Base-by-base conservation (phyloP, 2,329 filamentous ascomycete species). In the Sporothrix mexicana region DNA sequence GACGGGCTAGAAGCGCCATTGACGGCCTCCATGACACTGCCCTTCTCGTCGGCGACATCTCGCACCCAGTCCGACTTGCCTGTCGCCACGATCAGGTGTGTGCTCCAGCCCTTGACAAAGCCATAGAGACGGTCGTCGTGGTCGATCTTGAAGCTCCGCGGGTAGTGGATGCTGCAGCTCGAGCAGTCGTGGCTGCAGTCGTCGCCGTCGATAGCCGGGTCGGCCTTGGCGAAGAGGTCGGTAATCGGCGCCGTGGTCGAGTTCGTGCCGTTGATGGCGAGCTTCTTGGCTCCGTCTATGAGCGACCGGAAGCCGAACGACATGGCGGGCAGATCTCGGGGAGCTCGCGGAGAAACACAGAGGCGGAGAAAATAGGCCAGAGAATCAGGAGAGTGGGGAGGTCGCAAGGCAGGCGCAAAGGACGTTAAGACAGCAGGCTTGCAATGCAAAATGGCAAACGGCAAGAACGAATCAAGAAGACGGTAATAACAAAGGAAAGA, bases 51-150 rank as follows among this genome's bases (percentile, higher is more conserved):
- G 72, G 88, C 90, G 62, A 97, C 93, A 83, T 97, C 92, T 74
- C 93, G 84, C 79, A 95, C 92, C 96, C 96, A 99, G 82, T 99
- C 96, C 36, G 91, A 88, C 88, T 98, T 97, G 74, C 94, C 93
- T n/a, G 96, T 99, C 30, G 94, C 96, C 17, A 98, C 94, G 45
- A 99, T 84, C 74, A 97, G 80, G 82, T 99, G 96, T 23, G 94
- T 96, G 78, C 89, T 91, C 92, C 94, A 98, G 49, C 90, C 93
- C 79, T 94, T 93, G 75, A 98, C 88, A 73, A 92, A 86, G 0
- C 95, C 96, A 79, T 97, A 98, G 67, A 99, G 83, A 77, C 90
- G 85, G 79, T 97, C 94, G 7, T 86, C 84, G 80, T 92, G 88
- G 73, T 98, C 92, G 72, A 97, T 89, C 78, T 91, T 90, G 83